A percentile compares a stretch with the other conserved stretches of the same genome.
phyloP scores from a whole-genome alignment of 306 rosid genomes.

The Hylodesmum podocarpum region DNA sequence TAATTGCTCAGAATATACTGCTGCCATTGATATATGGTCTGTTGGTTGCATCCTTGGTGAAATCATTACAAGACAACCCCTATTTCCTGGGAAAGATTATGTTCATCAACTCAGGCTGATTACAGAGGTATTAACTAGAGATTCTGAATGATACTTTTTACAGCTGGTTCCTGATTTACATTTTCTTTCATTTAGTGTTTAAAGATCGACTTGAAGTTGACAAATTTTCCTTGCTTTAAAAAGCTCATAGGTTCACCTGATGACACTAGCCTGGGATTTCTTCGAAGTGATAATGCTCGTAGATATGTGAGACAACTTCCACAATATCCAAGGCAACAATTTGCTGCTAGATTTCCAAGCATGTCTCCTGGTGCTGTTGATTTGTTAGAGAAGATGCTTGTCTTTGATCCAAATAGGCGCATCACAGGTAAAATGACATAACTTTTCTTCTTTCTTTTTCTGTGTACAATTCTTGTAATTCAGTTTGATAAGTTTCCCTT shows the following conservation, averaged over 20 bases:
- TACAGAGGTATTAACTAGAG: conserved; percentile 59
- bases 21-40: conserved; percentile 98
- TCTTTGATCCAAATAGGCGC: conserved; percentile 89
- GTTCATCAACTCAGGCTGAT: conserved; percentile 91
- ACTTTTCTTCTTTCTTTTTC: not conserved
- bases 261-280: conserved; percentile 91
- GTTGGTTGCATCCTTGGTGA: conserved; percentile 98
- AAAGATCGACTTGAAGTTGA: not conserved
- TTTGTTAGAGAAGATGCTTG: conserved; percentile 88
- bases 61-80: conserved; percentile 74
- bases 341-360: conserved; percentile 63
- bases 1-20: conserved; percentile 92
- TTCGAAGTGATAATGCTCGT: conserved; percentile 89
- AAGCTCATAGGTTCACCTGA: conserved; percentile 99
- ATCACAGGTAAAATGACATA: conserved; percentile 68
- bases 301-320: conserved; percentile 91
- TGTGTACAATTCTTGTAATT: not conserved
- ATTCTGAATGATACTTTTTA: not conserved
- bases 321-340: conserved; percentile 71
- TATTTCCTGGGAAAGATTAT: conserved; percentile 88
- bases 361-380: conserved; percentile 78
- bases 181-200: conserved; percentile 13
- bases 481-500: not conserved
- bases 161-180: not conserved
- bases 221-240: conserved; percentile 31